Evolutionary conservation across 1,139 yeast genomes (phyloP).

Genomic region (Sugiyamaella castrensis): DNA sequence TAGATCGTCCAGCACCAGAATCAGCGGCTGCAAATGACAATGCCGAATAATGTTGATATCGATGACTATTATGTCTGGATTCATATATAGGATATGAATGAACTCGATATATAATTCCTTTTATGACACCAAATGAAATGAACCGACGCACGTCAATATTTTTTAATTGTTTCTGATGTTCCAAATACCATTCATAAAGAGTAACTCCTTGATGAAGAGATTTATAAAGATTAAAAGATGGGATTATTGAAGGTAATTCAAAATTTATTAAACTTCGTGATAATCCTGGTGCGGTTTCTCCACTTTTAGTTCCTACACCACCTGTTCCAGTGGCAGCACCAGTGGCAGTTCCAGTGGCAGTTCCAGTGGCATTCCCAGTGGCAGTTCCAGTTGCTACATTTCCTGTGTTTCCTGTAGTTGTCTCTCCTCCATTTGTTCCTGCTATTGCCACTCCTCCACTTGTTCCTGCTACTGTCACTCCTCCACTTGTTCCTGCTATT

Average conservation of each 20-base stretch:
- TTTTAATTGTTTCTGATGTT: conserved; percentile 55
- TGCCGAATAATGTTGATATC: conserved; percentile 1
- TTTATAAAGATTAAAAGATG: conserved; percentile 63
- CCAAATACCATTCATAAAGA: conserved; percentile 75
- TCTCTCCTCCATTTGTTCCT: too few species aligned
- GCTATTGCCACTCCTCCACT: too few species aligned
- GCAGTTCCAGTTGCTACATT: too few species aligned
- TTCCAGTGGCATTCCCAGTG: too few species aligned
- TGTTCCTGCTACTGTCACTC: not conserved
- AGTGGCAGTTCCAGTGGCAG: too few species aligned
- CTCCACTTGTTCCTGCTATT: too few species aligned
- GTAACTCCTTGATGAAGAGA: conserved; percentile 77
- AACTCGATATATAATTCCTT: conserved; percentile 79
- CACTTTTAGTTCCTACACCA: too few species aligned
- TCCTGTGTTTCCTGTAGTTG: too few species aligned
- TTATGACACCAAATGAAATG: conserved; percentile 78
- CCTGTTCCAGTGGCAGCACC: too few species aligned
- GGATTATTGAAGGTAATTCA: not conserved
- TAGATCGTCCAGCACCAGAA: conserved; percentile 9
- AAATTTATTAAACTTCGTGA: too few species aligned
- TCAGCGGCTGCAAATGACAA: conserved; percentile 17
- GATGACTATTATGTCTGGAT: conserved; percentile 26
- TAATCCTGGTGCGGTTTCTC: too few species aligned
- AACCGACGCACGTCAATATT: conserved; percentile 81
- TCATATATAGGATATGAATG: conserved; percentile 65